Conservation (phyloP, 2,329 filamentous ascomycete genomes). For the Colletotrichum sp. region DNA sequence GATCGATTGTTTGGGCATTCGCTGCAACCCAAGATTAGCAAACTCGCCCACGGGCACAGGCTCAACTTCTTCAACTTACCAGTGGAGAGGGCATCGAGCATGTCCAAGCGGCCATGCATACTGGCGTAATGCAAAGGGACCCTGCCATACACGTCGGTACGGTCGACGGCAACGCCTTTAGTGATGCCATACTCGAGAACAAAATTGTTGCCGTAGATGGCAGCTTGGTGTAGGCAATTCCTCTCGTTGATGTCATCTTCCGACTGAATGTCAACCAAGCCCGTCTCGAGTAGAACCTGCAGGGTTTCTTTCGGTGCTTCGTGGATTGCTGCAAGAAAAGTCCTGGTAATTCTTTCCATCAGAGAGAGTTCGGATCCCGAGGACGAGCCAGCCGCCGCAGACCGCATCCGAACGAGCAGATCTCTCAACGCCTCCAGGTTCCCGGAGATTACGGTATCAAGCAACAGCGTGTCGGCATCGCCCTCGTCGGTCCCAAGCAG, state of each 20-base stretch:
- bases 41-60: neutral
- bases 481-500: slow-evolving; percentile 81
- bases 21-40: slow-evolving; percentile 42
- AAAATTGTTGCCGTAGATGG: slow-evolving; percentile 85
- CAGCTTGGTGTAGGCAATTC: slow-evolving; percentile 95
- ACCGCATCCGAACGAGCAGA: slow-evolving; percentile 75
- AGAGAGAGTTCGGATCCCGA: slow-evolving; percentile 59
- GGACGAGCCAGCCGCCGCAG: slow-evolving; percentile 50
- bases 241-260: slow-evolving; percentile 98
- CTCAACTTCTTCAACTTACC: slow-evolving; percentile 44
- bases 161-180: slow-evolving; percentile 75
- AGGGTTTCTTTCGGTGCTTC: slow-evolving; percentile 82
- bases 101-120: slow-evolving; percentile 88
- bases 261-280: slow-evolving; percentile 85
- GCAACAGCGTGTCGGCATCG: slow-evolving; percentile 85
- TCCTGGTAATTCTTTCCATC: slow-evolving; percentile 82
- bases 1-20: slow-evolving; percentile 78
- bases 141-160: slow-evolving; percentile 91
- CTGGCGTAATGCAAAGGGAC: slow-evolving; percentile 95
- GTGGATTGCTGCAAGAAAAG: slow-evolving; percentile 88
- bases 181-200: slow-evolving; percentile 80
- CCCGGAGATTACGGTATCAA: slow-evolving; percentile 85
- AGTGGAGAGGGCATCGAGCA: slow-evolving; percentile 76
- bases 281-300: slow-evolving; percentile 77
- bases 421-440: slow-evolving; percentile 81